phyloP scores from a whole-genome alignment of 148 eudicot species.

The Heliosperma pusillum region DNA sequence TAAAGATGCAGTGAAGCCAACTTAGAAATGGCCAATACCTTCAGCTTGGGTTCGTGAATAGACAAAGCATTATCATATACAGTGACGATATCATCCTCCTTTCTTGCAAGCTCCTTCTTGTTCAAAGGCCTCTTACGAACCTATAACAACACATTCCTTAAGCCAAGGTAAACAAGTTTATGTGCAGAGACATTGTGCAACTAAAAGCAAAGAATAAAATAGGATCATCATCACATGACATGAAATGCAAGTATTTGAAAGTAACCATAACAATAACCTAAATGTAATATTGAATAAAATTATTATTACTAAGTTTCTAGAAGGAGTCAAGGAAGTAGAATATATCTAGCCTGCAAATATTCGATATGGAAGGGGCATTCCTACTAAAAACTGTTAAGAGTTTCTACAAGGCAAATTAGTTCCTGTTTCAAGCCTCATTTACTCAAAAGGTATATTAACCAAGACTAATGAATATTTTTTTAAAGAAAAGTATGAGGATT shows the following conservation, averaged over 20 bases:
- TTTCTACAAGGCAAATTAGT: not conserved
- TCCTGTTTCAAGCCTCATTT: not conserved
- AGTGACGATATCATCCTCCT: constrained; percentile 88
- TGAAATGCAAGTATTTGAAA: not conserved
- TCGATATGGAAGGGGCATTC: not conserved
- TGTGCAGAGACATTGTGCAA: not conserved
- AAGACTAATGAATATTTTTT: too few species aligned
- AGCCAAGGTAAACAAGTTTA: not conserved
- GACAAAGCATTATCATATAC: constrained; percentile 69
- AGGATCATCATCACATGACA: not conserved
- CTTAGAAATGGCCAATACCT: constrained; percentile 44
- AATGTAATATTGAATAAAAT: not conserved
- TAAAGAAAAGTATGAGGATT: not conserved
- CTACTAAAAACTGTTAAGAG: not conserved
- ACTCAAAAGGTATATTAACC: too few species aligned
- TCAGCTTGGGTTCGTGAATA: constrained; percentile 89
- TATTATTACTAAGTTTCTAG: not conserved
- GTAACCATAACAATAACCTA: not conserved
- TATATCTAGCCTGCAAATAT: not conserved
- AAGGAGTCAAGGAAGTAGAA: not conserved
- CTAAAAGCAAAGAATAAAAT: not conserved
- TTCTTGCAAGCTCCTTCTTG: constrained; percentile 86
- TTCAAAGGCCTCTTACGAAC: constrained; percentile 96
- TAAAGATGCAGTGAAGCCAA: not conserved
- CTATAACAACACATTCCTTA: constrained; percentile 29